These are phyloP conservation scores for Trichoderma guizhouense DNA, from an alignment of 2,329 filamentous ascomycete species.

Conservation along the genomic window DNA sequence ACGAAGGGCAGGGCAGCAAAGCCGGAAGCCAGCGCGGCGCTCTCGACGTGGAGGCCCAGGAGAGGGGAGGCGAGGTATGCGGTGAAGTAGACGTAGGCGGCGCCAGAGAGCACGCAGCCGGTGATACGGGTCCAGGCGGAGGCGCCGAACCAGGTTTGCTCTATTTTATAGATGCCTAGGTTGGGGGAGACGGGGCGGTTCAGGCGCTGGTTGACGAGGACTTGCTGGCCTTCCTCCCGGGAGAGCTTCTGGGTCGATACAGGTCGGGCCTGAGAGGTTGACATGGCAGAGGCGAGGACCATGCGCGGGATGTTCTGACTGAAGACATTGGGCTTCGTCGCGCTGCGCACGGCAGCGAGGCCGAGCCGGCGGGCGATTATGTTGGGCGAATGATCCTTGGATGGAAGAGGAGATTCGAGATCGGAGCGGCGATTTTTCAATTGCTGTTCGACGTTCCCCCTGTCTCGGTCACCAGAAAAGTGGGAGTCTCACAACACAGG, in stretches of 20 bases:
- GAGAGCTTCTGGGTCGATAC: slow-evolving; percentile 58
- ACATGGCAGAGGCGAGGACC: slow-evolving; percentile 40
- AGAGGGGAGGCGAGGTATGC: slow-evolving; percentile 79
- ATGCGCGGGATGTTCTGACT: slow-evolving; percentile 46
- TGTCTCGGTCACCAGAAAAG: too few relatives aligned
- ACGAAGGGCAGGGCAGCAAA: slow-evolving; percentile 58
- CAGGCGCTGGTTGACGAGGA: slow-evolving; percentile 79
- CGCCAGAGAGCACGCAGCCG: slow-evolving; percentile 67
- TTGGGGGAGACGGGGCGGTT: slow-evolving; percentile 81
- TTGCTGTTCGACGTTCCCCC: neutral
- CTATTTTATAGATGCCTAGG: slow-evolving; percentile 77
- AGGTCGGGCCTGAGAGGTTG: slow-evolving; percentile 44
- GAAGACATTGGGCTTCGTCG: slow-evolving; percentile 44
- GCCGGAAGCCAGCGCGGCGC: slow-evolving; percentile 56
- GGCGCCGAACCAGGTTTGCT: slow-evolving; percentile 80
- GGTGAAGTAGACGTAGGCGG: slow-evolving; percentile 74
- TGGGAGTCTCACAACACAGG: too few relatives aligned
- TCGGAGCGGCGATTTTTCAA: neutral
- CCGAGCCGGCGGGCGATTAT: slow-evolving; percentile 59
- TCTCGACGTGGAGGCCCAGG: slow-evolving; percentile 62
- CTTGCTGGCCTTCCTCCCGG: slow-evolving; percentile 50
- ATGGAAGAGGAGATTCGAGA: neutral
- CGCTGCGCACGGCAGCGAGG: slow-evolving; percentile 55
- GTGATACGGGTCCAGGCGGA: slow-evolving; percentile 77
- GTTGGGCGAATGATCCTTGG: slow-evolving; percentile 22